These are phyloP conservation scores for Tylopilus intermedius DNA, from an alignment of 768 basidiomycete genomes.

Conservation along the genomic window DNA sequence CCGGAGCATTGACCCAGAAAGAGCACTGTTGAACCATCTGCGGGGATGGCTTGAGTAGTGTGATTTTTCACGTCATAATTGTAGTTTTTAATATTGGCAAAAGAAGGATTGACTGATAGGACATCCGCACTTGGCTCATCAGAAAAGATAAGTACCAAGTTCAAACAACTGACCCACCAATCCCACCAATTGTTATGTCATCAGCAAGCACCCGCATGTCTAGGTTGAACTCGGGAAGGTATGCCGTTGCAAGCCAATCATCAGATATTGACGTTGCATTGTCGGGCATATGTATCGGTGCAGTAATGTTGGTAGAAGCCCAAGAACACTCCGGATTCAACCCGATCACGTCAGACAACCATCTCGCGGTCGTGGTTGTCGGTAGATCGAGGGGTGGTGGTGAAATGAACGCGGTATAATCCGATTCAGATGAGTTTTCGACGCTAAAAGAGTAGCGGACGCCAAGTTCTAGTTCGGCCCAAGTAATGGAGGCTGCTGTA, in stretches of 20 bases:
- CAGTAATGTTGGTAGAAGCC: slow-evolving; percentile 25
- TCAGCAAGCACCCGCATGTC: slow-evolving; percentile 7
- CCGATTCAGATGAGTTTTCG: slow-evolving; percentile 10
- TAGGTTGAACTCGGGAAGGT: slow-evolving; percentile 17
- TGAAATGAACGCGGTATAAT: slow-evolving; percentile 15
- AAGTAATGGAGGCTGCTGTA: slow-evolving; percentile 19
- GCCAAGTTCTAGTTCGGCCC: slow-evolving; percentile 24
- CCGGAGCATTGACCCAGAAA: slow-evolving; percentile 19
- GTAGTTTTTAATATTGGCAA: slow-evolving; percentile 10
- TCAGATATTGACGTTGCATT: slow-evolving; percentile 4
- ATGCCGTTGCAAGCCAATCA: slow-evolving; percentile 5
- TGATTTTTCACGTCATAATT: slow-evolving; percentile 15
- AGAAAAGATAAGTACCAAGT: neutral
- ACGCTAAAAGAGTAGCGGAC: slow-evolving; percentile 23
- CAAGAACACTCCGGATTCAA: slow-evolving; percentile 27
- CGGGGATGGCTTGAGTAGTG: slow-evolving; percentile 12
- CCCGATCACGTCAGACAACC: slow-evolving; percentile 27
- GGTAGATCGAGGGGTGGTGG: slow-evolving; percentile 19
- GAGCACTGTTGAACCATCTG: slow-evolving; percentile 24
- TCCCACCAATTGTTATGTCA: neutral
- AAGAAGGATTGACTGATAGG: neutral
- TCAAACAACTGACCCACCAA: slow-evolving; percentile 5
- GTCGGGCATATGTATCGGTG: slow-evolving; percentile 6
- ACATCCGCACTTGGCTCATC: neutral
- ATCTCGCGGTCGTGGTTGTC: slow-evolving; percentile 19